A percentile compares a stretch with the other conserved stretches of the same genome.
Conservation (phyloP, 2,329 filamentous ascomycete genomes). For the Neoarthrinium moseri region DNA sequence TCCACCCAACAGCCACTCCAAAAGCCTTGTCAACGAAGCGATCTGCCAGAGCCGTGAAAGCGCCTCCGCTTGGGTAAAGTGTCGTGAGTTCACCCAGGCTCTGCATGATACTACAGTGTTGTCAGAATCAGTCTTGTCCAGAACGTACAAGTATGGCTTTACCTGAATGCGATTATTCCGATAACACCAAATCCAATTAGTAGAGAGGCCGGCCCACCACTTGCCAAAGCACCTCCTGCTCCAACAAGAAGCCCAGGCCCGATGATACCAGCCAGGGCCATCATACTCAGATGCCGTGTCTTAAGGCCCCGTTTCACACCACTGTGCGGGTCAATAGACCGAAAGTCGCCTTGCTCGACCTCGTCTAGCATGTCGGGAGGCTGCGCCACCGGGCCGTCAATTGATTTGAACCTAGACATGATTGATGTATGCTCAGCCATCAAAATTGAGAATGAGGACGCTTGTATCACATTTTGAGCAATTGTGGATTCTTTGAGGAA, state of each 20-base stretch:
- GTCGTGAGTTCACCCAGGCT: slow-evolving; percentile 74
- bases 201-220: slow-evolving; percentile 68
- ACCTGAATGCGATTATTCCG: slow-evolving; percentile 60
- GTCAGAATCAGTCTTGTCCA: neutral
- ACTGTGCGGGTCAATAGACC: slow-evolving; percentile 40
- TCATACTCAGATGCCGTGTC: slow-evolving; percentile 62
- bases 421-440: neutral
- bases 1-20: slow-evolving; percentile 68
- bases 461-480: no score
- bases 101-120: slow-evolving; percentile 62
- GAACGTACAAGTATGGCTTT: neutral
- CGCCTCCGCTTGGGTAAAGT: slow-evolving; percentile 68
- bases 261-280: slow-evolving; percentile 61
- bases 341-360: slow-evolving; percentile 2
- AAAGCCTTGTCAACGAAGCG: slow-evolving; percentile 71
- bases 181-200: slow-evolving; percentile 73
- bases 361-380: no score
- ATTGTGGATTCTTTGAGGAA: no score
- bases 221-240: slow-evolving; percentile 65
- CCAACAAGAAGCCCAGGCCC: slow-evolving; percentile 73
- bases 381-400: no score
- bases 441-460: no score
- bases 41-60: slow-evolving; percentile 69
- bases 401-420: slow-evolving; percentile 5
- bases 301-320: slow-evolving; percentile 67